phyloP scores from a whole-genome alignment of 495 filamentous ascomycete genomes.

The Penicillium ucsense region DNA sequence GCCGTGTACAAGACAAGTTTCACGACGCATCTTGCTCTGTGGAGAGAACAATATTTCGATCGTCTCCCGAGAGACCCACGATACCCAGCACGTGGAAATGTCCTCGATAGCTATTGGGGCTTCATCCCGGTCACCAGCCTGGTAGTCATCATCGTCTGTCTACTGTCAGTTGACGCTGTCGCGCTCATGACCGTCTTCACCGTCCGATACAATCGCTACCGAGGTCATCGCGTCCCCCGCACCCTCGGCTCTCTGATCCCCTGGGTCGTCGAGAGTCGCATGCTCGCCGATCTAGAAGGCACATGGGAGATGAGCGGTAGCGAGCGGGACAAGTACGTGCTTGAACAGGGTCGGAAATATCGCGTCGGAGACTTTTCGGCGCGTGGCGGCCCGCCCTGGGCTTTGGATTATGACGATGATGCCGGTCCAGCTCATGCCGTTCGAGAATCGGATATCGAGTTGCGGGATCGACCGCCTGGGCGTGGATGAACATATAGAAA shows the following conservation, averaged over 20 bases:
- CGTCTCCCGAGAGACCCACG: background rate
- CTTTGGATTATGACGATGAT: conserved; percentile 1
- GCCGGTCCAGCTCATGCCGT: too few species aligned
- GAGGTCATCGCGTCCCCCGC: conserved; percentile 13
- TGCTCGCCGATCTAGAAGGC: conserved; percentile 6
- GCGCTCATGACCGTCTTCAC: conserved; percentile 11
- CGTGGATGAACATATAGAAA: too few species aligned
- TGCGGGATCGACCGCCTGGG: background rate
- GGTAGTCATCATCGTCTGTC: conserved; percentile 12
- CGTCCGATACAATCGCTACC: conserved; percentile 6
- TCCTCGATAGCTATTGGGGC: conserved; percentile 4
- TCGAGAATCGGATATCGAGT: background rate
- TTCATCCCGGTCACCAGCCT: conserved; percentile 8
- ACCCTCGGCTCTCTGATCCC: conserved; percentile 17
- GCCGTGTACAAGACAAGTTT: conserved; percentile 12
- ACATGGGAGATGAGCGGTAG: background rate
- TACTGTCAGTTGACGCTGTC: conserved; percentile 13
- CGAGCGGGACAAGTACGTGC: conserved; percentile 16
- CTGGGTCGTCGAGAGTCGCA: conserved; percentile 12
- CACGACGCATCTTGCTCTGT: conserved; percentile 9
- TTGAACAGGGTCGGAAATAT: background rate
- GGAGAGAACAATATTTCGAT: conserved; percentile 7
- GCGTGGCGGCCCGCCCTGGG: background rate
- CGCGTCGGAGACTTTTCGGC: background rate
- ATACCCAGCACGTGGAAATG: background rate